A percentile compares a stretch with the other conserved stretches of the same genome.
phyloP scores from a whole-genome alignment of 768 basidiomycete species.

The Podaxis sp. region DNA sequence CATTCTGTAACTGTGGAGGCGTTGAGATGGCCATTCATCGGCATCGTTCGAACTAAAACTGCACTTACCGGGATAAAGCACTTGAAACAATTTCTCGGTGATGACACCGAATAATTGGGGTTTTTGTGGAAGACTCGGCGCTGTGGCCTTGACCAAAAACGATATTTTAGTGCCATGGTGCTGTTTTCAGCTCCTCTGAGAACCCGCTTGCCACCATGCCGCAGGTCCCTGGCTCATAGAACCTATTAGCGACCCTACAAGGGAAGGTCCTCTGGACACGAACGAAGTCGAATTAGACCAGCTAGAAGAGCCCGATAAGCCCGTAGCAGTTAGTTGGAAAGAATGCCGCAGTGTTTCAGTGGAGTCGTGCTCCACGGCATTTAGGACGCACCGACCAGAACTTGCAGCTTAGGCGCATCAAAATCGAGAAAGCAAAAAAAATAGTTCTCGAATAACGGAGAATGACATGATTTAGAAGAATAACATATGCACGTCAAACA shows the following conservation, averaged over 20 bases:
- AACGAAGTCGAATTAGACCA: too few species aligned
- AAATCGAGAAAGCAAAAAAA: not conserved
- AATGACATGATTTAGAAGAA: not conserved
- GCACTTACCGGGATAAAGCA: not conserved
- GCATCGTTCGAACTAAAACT: not conserved
- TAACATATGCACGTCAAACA: conserved; percentile 15
- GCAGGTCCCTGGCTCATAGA: too few species aligned
- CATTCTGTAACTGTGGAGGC: not conserved
- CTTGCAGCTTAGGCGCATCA: not conserved
- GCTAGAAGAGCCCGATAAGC: not conserved
- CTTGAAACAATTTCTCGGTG: not conserved
- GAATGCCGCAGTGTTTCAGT: not conserved
- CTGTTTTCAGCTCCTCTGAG: not conserved
- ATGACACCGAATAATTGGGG: not conserved
- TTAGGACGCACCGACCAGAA: not conserved
- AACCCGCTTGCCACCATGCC: too few species aligned
- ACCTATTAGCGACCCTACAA: too few species aligned
- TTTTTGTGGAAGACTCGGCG: not conserved
- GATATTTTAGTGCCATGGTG: not conserved
- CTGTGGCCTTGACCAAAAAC: not conserved
- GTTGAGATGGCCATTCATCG: not conserved
- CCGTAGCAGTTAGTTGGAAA: not conserved
- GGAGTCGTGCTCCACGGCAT: not conserved
- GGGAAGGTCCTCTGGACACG: too few species aligned
- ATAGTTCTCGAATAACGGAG: not conserved